Base-by-base conservation (phyloP, 1,284 basidiomycete genomes). In the Thelephora terrestris region DNA sequence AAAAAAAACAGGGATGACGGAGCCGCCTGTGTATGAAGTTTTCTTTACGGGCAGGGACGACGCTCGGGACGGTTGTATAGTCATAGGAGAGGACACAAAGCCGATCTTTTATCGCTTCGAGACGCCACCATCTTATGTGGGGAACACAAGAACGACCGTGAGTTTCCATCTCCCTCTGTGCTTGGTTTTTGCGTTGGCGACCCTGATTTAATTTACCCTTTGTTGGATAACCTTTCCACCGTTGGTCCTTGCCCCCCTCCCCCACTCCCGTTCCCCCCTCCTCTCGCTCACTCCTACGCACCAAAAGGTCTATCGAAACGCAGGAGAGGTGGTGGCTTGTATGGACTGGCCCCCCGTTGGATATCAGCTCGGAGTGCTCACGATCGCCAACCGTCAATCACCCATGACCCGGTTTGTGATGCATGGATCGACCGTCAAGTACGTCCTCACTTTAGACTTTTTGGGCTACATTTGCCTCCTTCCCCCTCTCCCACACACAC, bases 31-130 rank as follows among this genome's bases (percentile, higher is more conserved):
- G 46, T 61, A 74, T 62, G 71, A 79, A 58, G 66, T 86, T 25
- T 84, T 76, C 64, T 86, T 85, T 69, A 80, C 80, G 45, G 78
- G 81, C 50, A 68, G 66, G 58, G 78, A 79, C 58, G 74, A 85
- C 65, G 80, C 81, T 36, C 75, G 81, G 36, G 61, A 76, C 54
- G 71, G 69, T 50, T 82, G 78, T 61, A 71, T 79, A 52, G 67
- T 85, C 67, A 83, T 85, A 52, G 81, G 81, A 36, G 57, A 50
- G 18, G 53, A 45, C 55, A 56, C 38, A 74, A 78, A 57, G 76
- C 76, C 75, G 2, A 64, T 83, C 57, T 81, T 76, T 64, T 78
- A 77, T 59, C 75, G 73, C 55, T 84, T 86, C 62, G 77, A 80
- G 59, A 85, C 82, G 2, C 65, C 52, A 47, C 45, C 48, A 51